phyloP scores from a whole-genome alignment of 2,329 filamentous ascomycete species.

The Ophiostoma tasmaniense region DNA sequence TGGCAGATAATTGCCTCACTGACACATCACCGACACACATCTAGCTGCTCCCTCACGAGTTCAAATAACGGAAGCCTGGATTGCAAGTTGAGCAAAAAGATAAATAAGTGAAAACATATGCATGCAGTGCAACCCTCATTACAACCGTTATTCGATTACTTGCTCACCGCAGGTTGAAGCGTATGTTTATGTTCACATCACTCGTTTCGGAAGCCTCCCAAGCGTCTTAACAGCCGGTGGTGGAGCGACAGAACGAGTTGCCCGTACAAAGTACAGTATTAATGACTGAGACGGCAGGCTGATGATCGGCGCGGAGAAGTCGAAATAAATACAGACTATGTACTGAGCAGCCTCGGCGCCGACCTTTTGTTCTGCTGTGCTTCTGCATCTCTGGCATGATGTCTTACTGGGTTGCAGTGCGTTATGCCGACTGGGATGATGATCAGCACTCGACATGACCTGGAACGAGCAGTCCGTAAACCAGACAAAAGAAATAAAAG shows the following conservation, averaged over 20 bases:
- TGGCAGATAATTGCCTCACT: neutral
- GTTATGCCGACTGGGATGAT: neutral
- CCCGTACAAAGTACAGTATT: neutral
- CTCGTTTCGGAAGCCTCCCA: neutral
- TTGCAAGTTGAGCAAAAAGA: too few relatives aligned
- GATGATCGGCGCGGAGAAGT: neutral
- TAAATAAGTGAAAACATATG: too few relatives aligned
- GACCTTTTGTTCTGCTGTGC: neutral
- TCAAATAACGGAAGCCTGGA: too few relatives aligned
- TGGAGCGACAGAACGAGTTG: neutral
- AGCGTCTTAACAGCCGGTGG: neutral
- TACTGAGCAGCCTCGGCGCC: neutral
- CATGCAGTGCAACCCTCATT: neutral
- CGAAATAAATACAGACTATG: neutral
- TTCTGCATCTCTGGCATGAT: neutral
- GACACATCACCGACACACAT: too few relatives aligned
- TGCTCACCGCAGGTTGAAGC: neutral
- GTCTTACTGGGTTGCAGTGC: neutral
- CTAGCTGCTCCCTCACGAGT: too few relatives aligned
- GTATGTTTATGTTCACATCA: neutral
- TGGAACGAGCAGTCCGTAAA: neutral
- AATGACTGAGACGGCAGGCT: neutral
- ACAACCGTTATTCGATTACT: neutral
- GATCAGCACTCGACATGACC: neutral
- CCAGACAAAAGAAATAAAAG: neutral